These are phyloP conservation scores for Fusarium miscanthi DNA, from an alignment of 2,329 filamentous ascomycete species.

Conservation along the genomic window DNA sequence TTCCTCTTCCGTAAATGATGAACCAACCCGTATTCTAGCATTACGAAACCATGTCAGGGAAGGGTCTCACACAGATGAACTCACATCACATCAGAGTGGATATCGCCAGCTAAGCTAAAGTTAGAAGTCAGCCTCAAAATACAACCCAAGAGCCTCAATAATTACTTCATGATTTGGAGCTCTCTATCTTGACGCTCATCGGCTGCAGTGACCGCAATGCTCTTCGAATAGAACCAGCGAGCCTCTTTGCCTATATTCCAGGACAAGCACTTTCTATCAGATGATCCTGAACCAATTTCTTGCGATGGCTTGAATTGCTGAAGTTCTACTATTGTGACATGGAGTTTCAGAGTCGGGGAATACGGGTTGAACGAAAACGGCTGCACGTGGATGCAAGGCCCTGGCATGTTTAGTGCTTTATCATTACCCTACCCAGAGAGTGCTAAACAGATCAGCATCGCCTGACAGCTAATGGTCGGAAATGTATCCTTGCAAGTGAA, in stretches of 20 bases:
- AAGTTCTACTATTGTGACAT: background rate
- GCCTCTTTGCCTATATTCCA: background rate
- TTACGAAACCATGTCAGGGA: background rate
- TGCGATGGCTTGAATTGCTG: background rate
- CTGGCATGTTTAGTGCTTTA: background rate
- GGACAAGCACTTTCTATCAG: background rate
- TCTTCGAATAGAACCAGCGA: background rate
- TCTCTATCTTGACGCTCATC: background rate
- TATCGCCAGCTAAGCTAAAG: background rate
- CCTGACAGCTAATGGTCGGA: background rate
- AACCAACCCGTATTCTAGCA: background rate
- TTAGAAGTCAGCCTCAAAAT: background rate
- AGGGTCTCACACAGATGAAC: background rate
- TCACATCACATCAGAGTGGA: background rate
- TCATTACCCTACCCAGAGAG: background rate
- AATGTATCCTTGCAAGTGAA: background rate
- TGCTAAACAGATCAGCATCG: background rate
- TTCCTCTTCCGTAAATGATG: background rate
- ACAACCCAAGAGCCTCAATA: background rate
- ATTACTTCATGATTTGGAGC: background rate
- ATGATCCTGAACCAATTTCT: background rate
- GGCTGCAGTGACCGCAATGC: background rate
- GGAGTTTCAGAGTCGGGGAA: background rate
- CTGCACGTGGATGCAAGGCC: background rate
- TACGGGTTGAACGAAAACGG: background rate